A percentile compares a stretch with the other conserved stretches of the same genome.
These are phyloP conservation scores for Erythrophleum ivorense DNA, from an alignment of 331 rosid species.

Conservation along the genomic window DNA sequence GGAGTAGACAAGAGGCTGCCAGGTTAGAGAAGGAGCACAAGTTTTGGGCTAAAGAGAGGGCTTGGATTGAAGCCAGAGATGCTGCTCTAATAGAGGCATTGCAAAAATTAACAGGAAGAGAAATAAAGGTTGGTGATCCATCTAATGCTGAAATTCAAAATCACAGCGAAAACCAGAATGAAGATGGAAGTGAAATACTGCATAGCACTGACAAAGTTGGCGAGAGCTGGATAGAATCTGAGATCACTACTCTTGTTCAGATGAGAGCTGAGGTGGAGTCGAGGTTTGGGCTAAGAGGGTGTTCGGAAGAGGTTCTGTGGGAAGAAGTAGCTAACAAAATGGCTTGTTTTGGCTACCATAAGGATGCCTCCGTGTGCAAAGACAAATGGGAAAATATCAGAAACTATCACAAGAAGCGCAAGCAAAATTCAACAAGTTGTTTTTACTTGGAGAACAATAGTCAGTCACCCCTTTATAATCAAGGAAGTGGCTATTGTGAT, in stretches of 20 bases:
- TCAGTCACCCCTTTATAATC: conserved; percentile 49
- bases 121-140: conserved; percentile 39
- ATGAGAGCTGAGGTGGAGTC: conserved; percentile 10
- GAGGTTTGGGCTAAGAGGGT: background rate
- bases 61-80: conserved; percentile 90
- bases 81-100: conserved; percentile 79
- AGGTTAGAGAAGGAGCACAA: conserved; percentile 74
- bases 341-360: conserved; percentile 15
- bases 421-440: conserved; percentile 59
- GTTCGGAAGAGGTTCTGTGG: conserved; percentile 22
- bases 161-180: conserved; percentile 46
- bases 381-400: conserved; percentile 47
- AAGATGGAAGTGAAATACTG: conserved; percentile 60
- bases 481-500: conserved; percentile 59
- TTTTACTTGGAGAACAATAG: conserved; percentile 55
- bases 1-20: conserved; percentile 69
- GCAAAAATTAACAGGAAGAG: conserved; percentile 63
- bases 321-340: conserved; percentile 20
- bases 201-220: conserved; percentile 37
- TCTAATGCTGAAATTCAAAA: conserved; percentile 24
- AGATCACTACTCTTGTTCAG: conserved; percentile 10
- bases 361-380: background rate
- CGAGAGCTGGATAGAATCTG: conserved; percentile 14
- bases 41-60: conserved; percentile 91
- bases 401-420: conserved; percentile 58